phyloP scores from a whole-genome alignment of 768 basidiomycete species.

The Coprinopsis cinerea region DNA sequence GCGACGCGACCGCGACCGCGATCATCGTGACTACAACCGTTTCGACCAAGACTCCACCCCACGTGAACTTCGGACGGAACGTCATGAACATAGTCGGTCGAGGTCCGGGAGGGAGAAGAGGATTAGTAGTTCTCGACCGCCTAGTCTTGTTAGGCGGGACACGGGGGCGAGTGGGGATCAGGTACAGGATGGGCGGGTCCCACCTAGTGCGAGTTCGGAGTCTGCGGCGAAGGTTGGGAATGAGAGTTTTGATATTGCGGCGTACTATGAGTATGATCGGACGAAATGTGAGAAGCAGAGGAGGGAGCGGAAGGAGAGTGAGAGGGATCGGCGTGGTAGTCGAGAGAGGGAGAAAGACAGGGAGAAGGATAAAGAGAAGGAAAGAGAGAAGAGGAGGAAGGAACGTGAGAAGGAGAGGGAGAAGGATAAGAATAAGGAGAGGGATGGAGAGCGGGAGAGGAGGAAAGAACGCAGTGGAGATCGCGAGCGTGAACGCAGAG shows the following conservation, averaged over 20 bases:
- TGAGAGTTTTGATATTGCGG: neutral
- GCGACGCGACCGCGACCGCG: neutral
- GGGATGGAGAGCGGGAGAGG: neutral
- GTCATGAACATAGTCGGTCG: neutral
- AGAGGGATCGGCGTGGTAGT: neutral
- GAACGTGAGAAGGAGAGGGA: neutral
- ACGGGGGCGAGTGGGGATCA: neutral
- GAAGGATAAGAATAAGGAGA: neutral
- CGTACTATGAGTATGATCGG: neutral
- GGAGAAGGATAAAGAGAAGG: neutral
- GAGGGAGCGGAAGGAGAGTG: neutral
- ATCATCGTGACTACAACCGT: neutral
- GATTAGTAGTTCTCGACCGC: neutral
- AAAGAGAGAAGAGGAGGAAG: neutral
- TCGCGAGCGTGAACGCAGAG: neutral
- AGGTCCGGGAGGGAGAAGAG: neutral
- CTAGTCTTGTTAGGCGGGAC: neutral
- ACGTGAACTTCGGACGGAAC: too few species aligned
- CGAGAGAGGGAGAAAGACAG: neutral
- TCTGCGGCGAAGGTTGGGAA: neutral
- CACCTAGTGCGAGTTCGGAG: neutral
- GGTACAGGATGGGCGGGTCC: too few species aligned
- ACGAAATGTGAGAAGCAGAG: neutral
- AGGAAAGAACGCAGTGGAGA: neutral
- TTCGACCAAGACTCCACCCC: neutral